phyloP scores from a whole-genome alignment of 352 stramenopile genomes.

The Globisporangium alternatum region DNA sequence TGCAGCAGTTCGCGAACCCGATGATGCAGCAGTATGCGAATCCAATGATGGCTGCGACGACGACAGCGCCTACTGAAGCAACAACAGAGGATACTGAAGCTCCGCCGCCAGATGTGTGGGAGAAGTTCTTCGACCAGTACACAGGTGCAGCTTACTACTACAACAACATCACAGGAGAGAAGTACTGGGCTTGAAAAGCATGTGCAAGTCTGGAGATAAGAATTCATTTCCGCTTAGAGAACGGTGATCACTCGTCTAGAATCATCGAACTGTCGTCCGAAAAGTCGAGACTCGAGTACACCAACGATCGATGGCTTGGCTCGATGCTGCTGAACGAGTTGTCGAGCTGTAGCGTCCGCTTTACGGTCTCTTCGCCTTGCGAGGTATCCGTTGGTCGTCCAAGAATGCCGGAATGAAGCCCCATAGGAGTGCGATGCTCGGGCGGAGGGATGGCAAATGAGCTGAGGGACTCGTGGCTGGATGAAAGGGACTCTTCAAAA shows the following conservation, averaged over 20 bases:
- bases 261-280: constrained; percentile 81
- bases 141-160: constrained; percentile 86
- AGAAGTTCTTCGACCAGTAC: constrained; percentile 87
- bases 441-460: constrained; percentile 24
- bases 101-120: constrained; percentile 64
- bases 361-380: constrained; percentile 28
- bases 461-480: constrained; percentile 34
- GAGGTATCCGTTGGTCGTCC: constrained; percentile 18
- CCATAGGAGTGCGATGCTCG: constrained; percentile 32
- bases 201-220: neutral
- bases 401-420: constrained; percentile 27
- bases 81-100: constrained; percentile 13
- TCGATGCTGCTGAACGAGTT: constrained; percentile 78
- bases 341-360: constrained; percentile 43
- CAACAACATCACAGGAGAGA: constrained; percentile 85
- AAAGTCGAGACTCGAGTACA: constrained; percentile 63
- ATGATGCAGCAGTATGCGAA: constrained; percentile 32
- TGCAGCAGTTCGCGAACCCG: constrained; percentile 28
- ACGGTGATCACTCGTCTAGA: constrained; percentile 40
- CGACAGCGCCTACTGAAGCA: neutral
- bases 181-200: constrained; percentile 64
- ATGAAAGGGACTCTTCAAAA: constrained; percentile 72
- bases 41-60: constrained; percentile 11
- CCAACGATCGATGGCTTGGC: constrained; percentile 46
- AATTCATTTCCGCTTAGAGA: neutral